phyloP scores from a whole-genome alignment of 139 green algal species.

The Chlorella sp. region DNA sequence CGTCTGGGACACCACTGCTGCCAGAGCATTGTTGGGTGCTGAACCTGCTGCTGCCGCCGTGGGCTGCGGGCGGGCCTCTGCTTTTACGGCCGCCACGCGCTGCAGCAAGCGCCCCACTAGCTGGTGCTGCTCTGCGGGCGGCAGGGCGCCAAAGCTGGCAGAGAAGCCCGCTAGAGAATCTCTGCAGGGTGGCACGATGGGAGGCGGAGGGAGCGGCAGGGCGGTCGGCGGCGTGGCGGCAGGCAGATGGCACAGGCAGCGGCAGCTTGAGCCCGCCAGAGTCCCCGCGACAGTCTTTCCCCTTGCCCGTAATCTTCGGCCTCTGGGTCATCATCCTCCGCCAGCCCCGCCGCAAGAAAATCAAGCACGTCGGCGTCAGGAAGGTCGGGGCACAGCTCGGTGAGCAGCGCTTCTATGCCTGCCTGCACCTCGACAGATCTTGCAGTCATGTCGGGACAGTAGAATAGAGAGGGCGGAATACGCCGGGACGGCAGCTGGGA shows the following conservation, averaged over 20 bases:
- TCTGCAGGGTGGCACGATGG: background rate
- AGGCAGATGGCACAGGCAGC: background rate
- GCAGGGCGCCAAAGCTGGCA: background rate
- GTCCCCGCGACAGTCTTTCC: background rate
- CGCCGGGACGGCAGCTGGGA: no score
- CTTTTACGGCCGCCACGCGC: background rate
- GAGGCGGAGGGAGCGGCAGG: background rate
- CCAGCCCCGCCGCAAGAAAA: background rate
- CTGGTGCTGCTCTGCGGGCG: background rate
- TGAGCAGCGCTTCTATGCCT: background rate
- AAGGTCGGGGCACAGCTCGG: background rate
- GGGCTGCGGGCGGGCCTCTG: background rate
- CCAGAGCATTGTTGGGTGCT: background rate
- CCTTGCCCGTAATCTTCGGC: background rate
- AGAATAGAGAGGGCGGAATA: background rate
- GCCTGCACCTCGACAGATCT: background rate
- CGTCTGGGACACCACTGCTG: background rate
- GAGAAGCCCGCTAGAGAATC: slow-evolving; percentile 18
- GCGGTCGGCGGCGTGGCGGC: background rate
- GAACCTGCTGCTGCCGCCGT: background rate
- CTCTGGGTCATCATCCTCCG: background rate
- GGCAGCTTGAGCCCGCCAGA: background rate
- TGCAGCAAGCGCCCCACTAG: background rate
- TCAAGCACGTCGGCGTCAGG: background rate
- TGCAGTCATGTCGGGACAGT: background rate